phyloP scores from a whole-genome alignment of 1,284 basidiomycete genomes.

The Cutaneotrichosporon sp. region DNA sequence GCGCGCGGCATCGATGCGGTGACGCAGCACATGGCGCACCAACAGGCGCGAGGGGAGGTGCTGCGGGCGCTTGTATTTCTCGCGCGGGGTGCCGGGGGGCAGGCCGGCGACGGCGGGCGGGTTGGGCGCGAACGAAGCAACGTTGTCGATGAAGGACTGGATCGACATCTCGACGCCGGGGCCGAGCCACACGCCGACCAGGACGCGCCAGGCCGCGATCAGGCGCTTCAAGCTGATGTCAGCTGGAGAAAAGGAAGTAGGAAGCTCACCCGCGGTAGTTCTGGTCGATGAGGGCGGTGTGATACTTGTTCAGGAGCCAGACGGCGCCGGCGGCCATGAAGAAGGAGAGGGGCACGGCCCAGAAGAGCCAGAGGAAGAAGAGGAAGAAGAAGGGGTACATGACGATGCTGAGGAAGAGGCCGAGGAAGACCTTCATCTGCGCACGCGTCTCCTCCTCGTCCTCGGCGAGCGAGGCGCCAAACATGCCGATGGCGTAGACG shows the following conservation, averaged over 20 bases:
- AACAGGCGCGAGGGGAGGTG: constrained; percentile 74
- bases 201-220: constrained; percentile 81
- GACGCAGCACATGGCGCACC: constrained; percentile 79
- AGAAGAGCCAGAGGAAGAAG: constrained; percentile 75
- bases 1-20: constrained; percentile 72
- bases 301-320: constrained; percentile 76
- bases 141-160: constrained; percentile 61
- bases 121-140: constrained; percentile 41
- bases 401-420: constrained; percentile 69
- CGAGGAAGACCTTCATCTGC: constrained; percentile 86
- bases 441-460: constrained; percentile 85
- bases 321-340: constrained; percentile 58
- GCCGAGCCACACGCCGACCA: constrained; percentile 87
- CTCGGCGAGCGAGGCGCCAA: constrained; percentile 72
- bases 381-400: constrained; percentile 82
- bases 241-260: not conserved
- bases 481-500: constrained; percentile 73
- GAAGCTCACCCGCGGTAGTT: constrained; percentile 80
- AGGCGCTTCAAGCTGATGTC: constrained; percentile 64
- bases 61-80: constrained; percentile 45
- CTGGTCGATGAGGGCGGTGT: constrained; percentile 59
- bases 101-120: constrained; percentile 43
- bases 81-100: constrained; percentile 33
- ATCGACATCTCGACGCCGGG: constrained; percentile 76
- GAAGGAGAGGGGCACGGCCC: constrained; percentile 64